These are phyloP conservation scores for Styphnolobium japonicum DNA, from an alignment of 306 rosid species.

Conservation along the genomic window DNA sequence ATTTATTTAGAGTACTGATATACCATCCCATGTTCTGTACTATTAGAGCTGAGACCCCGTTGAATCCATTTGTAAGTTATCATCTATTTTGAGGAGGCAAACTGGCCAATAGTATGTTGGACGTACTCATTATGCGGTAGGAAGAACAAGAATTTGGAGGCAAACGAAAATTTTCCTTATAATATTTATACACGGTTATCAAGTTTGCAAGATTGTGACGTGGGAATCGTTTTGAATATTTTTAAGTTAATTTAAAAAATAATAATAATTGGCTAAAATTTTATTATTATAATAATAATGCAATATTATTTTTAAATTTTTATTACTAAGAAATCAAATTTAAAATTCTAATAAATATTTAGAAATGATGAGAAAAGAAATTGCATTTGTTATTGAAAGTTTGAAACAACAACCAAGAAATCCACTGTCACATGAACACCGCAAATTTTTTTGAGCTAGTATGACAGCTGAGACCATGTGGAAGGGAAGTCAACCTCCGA, in stretches of 20 bases:
- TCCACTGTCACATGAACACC: slow-evolving; percentile 17
- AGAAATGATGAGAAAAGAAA: too few relatives aligned
- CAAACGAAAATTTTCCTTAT: background rate
- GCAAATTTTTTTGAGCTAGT: background rate
- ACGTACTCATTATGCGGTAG: background rate
- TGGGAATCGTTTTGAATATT: background rate
- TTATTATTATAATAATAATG: too few relatives aligned
- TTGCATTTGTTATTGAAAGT: too few relatives aligned
- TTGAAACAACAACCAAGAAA: background rate
- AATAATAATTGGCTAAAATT: too few relatives aligned
- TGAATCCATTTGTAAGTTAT: too few relatives aligned
- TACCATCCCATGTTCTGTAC: background rate
- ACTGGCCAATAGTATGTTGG: background rate
- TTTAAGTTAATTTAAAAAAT: background rate
- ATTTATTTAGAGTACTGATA: background rate
- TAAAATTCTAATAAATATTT: too few relatives aligned
- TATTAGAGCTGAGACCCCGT: too few relatives aligned
- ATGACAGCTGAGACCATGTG: slow-evolving; percentile 19
- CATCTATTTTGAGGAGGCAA: too few relatives aligned
- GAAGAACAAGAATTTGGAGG: background rate
- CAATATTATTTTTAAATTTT: too few relatives aligned
- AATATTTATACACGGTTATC: too few relatives aligned
- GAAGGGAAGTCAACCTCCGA: background rate
- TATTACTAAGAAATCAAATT: too few relatives aligned
- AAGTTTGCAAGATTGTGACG: background rate